Evolutionary conservation across 371 early-diverging fungal species (phyloP).

Genomic region (Mortierella sp.): DNA sequence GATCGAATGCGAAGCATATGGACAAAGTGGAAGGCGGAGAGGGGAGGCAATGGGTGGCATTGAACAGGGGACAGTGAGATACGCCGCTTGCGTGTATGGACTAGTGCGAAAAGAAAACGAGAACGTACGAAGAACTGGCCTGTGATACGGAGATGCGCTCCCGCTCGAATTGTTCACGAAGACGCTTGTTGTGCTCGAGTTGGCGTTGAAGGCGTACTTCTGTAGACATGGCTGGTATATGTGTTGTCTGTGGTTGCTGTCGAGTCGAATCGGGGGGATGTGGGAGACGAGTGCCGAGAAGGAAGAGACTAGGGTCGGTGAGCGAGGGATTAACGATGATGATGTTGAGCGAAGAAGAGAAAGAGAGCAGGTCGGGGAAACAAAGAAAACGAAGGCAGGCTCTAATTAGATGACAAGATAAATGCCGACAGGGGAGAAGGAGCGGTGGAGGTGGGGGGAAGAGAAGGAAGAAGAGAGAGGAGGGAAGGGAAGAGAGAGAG

Average conservation of each 20-base stretch:
- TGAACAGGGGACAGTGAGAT: neutral
- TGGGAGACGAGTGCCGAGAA: neutral
- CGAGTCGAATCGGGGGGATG: neutral
- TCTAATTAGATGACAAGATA: constrained; percentile 3
- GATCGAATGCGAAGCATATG: neutral
- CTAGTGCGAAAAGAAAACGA: neutral
- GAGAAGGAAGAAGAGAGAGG: neutral
- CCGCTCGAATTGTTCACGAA: constrained; percentile 55
- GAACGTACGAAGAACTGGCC: constrained; percentile 49
- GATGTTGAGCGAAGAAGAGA: neutral
- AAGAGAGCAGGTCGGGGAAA: neutral
- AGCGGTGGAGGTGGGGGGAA: neutral
- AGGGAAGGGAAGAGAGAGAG: constrained; percentile 5
- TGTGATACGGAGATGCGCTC: constrained; percentile 55
- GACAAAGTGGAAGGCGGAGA: neutral
- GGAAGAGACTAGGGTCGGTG: neutral
- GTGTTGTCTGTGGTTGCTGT: neutral
- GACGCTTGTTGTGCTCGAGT: constrained; percentile 57
- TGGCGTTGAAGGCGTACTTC: constrained; percentile 56
- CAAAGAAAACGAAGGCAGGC: neutral
- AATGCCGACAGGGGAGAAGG: constrained; percentile 5
- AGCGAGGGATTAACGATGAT: neutral
- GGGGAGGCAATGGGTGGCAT: neutral
- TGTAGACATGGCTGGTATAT: constrained; percentile 31
- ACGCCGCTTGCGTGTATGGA: neutral